Percentiles rank a stretch among this genome's conserved stretches.
These are phyloP conservation scores for Euphorbia schlechtendalii DNA, from an alignment of 441 rosid genomes.

Conservation along the genomic window DNA sequence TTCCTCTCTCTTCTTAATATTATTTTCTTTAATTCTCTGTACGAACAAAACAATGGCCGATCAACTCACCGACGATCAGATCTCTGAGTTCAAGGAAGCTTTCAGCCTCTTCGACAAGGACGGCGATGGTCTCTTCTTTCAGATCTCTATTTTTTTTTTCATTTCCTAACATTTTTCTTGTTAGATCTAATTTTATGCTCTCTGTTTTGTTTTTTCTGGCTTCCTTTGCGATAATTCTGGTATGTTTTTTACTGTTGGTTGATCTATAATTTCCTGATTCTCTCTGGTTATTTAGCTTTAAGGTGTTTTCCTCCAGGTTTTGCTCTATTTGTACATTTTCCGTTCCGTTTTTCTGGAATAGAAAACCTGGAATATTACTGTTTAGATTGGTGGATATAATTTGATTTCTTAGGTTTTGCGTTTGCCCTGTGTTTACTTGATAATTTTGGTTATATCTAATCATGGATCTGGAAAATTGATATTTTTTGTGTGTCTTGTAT, in stretches of 20 bases:
- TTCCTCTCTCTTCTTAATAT: neutral
- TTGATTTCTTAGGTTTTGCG: neutral
- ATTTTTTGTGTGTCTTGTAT: neutral
- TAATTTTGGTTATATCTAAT: neutral
- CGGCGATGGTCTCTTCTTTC: conserved; percentile 56
- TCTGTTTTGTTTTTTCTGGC: neutral
- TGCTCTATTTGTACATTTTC: neutral
- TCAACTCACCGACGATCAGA: conserved; percentile 87
- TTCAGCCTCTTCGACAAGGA: conserved; percentile 89
- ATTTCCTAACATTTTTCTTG: neutral
- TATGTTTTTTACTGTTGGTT: neutral
- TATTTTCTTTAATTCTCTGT: neutral
- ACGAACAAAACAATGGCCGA: conserved; percentile 44
- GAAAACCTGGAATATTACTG: neutral
- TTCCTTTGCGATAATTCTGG: neutral
- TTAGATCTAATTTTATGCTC: conserved; percentile 1
- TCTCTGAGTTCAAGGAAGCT: conserved; percentile 87
- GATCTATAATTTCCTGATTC: neutral
- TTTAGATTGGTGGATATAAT: neutral
- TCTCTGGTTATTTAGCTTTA: neutral
- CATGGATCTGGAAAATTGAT: neutral
- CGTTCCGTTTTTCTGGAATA: neutral
- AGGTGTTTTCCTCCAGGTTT: neutral
- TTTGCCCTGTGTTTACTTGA: neutral
- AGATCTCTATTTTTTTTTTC: neutral